Base-by-base conservation (phyloP, 2,329 filamentous ascomycete genomes). In the Claviceps lovelessii region DNA sequence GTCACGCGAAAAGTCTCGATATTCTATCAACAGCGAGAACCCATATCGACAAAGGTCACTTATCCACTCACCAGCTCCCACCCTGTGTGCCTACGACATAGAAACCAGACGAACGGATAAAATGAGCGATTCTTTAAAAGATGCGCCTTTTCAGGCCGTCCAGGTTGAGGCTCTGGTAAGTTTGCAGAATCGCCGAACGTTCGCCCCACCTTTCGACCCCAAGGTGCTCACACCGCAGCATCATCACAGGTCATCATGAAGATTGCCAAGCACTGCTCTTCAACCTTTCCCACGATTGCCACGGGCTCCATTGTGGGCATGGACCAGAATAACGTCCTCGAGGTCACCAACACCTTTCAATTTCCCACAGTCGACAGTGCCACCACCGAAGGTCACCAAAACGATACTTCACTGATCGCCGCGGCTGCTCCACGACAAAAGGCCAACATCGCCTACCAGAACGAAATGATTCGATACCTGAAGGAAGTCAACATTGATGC, bases 401-500 rank as follows among this genome's bases (percentile, higher is more conserved):
- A 81, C 68, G 81, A 85, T 61, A 78, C 85, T 55, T 85, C 86
- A 52, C 83, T 84, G 65, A 75, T 87, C 49, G 90, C 93, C 23
- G 87, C 90, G 35, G 87, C 89, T 15, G 93, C 93, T 49, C 93
- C 93, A 61, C 85, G 93, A 62, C 86, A 90, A 61, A 97, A 97
- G 77, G 81, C 86, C 65, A 96, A 95, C 71, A 78, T 85, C 28
- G 73, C 78, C 63, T 97, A 98, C 74, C 88, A 95, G 75, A 85
- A 83, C 61, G 93, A 98, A 73, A 97, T 97, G 91, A 91, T 98
- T 72, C 87, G 90, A 67, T 90, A 93, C 72, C 76, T 97, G 59
- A 86, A 91, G 70, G 93, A 97, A 73, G 93, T 98, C 66, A 98
- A 97, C 71, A 88, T 97, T 57, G 93, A 98, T 70, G 93, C 93